These are phyloP conservation scores for Leccinum cinnamomeum DNA, from an alignment of 1,284 basidiomycete species.

Conservation along the genomic window DNA sequence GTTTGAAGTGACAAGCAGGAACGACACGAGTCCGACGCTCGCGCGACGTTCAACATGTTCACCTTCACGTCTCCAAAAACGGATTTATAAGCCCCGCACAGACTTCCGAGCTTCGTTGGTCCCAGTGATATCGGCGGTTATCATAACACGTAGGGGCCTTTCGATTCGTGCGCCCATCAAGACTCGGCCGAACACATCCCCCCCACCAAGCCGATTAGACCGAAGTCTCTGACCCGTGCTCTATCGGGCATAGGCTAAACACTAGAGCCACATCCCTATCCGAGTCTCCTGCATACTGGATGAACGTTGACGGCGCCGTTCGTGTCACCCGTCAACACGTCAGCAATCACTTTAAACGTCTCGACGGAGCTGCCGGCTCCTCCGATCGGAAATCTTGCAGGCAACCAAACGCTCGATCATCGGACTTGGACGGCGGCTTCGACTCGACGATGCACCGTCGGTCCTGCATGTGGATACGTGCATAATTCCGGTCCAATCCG, in stretches of 20 bases:
- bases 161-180: background rate
- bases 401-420: background rate
- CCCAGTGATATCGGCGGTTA: background rate
- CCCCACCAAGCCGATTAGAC: background rate
- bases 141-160: background rate
- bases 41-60: background rate
- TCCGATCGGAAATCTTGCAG: background rate
- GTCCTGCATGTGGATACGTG: background rate
- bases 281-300: background rate
- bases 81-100: background rate
- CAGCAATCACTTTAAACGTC: background rate
- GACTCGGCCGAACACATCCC: background rate
- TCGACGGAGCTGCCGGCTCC: background rate
- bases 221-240: background rate
- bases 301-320: background rate
- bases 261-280: background rate
- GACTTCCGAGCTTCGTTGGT: background rate
- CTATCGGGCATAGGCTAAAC: background rate
- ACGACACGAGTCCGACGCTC: background rate
- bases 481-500: background rate
- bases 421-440: background rate
- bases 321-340: background rate
- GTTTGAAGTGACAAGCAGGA: background rate
- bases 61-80: background rate
- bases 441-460: background rate